These are phyloP conservation scores for Hansenula anomala DNA, from an alignment of 1,139 yeast species.

Conservation along the genomic window DNA sequence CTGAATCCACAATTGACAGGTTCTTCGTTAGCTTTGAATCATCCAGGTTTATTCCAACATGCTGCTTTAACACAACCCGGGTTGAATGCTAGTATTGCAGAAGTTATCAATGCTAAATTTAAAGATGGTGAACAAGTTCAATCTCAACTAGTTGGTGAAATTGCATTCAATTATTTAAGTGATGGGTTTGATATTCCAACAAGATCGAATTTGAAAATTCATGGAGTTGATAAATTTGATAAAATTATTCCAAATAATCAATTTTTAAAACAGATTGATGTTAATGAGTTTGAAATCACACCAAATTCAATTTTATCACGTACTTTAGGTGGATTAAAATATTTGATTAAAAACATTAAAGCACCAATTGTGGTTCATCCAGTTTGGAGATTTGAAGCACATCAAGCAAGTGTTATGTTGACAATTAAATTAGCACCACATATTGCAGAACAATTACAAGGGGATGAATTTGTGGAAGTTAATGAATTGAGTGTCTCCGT, in stretches of 20 bases:
- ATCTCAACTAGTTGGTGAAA: slow-evolving; percentile 70
- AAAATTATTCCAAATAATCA: slow-evolving; percentile 32
- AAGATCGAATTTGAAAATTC: slow-evolving; percentile 29
- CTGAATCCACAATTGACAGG: slow-evolving; percentile 35
- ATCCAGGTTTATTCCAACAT: slow-evolving; percentile 42
- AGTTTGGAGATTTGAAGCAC: slow-evolving; percentile 82
- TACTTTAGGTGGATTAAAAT: slow-evolving; percentile 73
- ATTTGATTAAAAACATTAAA: slow-evolving; percentile 43
- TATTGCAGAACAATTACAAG: slow-evolving; percentile 33
- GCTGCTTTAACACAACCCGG: slow-evolving; percentile 54
- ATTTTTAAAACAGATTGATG: slow-evolving; percentile 29
- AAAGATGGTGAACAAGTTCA: slow-evolving; percentile 57
- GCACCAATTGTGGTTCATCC: slow-evolving; percentile 77
- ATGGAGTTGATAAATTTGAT: slow-evolving; percentile 25
- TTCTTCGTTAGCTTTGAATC: slow-evolving; percentile 24
- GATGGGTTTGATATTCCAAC: slow-evolving; percentile 30
- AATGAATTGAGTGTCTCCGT: slow-evolving; percentile 69
- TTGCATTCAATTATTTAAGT: slow-evolving; percentile 62
- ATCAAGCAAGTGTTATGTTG: slow-evolving; percentile 80
- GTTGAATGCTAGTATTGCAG: slow-evolving; percentile 73
- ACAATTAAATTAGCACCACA: slow-evolving; percentile 57
- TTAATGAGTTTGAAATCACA: slow-evolving; percentile 27
- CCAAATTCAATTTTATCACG: slow-evolving; percentile 40
- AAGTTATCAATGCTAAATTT: slow-evolving; percentile 70
- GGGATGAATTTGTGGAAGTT: slow-evolving; percentile 29